Evolutionary conservation across 805 yeast genomes (phyloP), one percentile per base, ranked within the genome.

Genomic region (Saturnispora hagleri): DNA sequence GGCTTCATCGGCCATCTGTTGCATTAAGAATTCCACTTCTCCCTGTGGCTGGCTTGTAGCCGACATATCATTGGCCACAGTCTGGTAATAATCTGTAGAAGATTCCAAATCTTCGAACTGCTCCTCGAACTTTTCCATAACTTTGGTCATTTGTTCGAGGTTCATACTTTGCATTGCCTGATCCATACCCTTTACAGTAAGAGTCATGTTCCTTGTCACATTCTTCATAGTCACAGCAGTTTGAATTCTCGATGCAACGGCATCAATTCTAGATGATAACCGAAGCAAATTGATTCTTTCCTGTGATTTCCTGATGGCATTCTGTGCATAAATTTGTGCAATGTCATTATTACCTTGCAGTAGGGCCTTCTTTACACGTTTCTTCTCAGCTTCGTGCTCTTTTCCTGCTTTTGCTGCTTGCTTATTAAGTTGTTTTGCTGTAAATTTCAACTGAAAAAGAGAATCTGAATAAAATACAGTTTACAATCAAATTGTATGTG

Each of bases 211-310:
- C 2, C 90, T 89, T 0, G 96, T 88, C 10, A 93, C 97, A 47
- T 87, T 81, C 58, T 96, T 77, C 99, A 93, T 93, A 0, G 98
- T 91, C 6, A 93, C 97, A 0, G 99, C 99, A 0, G 99, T 93
- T 61, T 91, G 97, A 2, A 93, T 96, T 53, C 99, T 72, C 4
- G 95, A 84, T 0, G 98, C 95, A 24, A 93, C 99, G 0, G 98
- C 91, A 69, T 93, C 99, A 20, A 93, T 87, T 53, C 97, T 71
- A 0, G 96, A 87, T 0, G 97, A 85, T 53, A 93, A 72, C 58
- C 91, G 75, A 50, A 93, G 71, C 51, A 93, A 69, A 63, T 86
- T 91, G 50, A 91, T 73, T 56, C 91, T 73, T 67, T 93, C 99
- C 60, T 86, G 86, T 45, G 86, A 76, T 67, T 93, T 93, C 48